Evolutionary conservation across 352 stramenopile species (phyloP), one percentile per base, ranked within the genome.

Genomic region (Phytophthora hibernalis): DNA sequence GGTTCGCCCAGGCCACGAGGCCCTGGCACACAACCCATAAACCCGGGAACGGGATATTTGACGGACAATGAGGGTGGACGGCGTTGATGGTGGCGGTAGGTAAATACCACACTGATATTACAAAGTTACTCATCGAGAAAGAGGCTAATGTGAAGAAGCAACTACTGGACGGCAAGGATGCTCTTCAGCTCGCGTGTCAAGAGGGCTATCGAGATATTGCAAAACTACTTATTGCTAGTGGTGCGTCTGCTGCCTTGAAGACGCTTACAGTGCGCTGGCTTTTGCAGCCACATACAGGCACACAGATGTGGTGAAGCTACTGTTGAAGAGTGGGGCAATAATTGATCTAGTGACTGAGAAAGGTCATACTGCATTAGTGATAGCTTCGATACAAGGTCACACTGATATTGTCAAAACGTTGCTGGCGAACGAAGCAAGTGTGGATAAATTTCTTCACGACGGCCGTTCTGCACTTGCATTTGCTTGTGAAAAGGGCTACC

Each of bases 281-380:
- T 11, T 21, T 9, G 48, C 63, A 12, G 33, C 48, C 8, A 12
- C 31, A 15, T 30, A 57, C 31, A 43, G 49, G n/a, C 43, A 67
- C 10, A n/a, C 33, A 0, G 35, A 44, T 1, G 63, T 72, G 35
- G 44, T 64, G 6, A 13, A 58, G 15, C 22, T 44, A 35, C 37
- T 47, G 26, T 35, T 65, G 18, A 24, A 65, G n/a, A 50, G 31
- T 3, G 47, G 47, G 13, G 47, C 47, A 13, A 9, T 5, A 8
- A 12, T 65, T 21, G 26, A 65, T n/a, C 1, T 52, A 7, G 22
- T 24, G 8, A 51, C 30, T 6, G 11, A 52, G 1, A 24, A 56
- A 18, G 45, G 33, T n/a, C 40, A 16, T 15, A 59, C 35, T 18
- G 38, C 56, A 11, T 12, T 64, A 2, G 42, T 43, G 20, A 10